These are phyloP conservation scores for Heliocybe sulcata DNA, from an alignment of 1,284 basidiomycete genomes.

Conservation along the genomic window DNA sequence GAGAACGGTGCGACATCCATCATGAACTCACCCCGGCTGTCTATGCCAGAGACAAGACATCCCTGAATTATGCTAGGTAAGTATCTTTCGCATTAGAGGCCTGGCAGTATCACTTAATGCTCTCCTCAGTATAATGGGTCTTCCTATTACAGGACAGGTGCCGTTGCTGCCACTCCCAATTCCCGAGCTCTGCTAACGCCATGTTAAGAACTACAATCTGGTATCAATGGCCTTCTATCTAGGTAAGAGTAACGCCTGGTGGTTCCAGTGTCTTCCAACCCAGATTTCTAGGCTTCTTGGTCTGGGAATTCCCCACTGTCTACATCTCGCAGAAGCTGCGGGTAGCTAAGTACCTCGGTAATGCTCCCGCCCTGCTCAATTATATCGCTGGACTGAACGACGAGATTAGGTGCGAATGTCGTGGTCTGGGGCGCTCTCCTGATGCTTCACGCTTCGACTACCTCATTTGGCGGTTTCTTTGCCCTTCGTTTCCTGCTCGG, in stretches of 20 bases:
- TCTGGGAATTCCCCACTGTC: constrained; percentile 63
- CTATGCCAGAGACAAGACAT: constrained; percentile 51
- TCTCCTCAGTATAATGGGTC: constrained; percentile 48
- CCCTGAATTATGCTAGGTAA: constrained; percentile 60
- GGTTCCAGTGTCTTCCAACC: neutral
- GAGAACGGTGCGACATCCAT: neutral
- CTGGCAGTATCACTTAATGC: constrained; percentile 4
- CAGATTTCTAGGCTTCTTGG: constrained; percentile 40
- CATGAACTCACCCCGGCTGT: constrained; percentile 1
- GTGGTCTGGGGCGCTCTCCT: constrained; percentile 54
- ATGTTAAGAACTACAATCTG: constrained; percentile 46
- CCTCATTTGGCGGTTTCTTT: constrained; percentile 56
- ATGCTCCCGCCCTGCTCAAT: neutral
- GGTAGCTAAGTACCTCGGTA: constrained; percentile 58
- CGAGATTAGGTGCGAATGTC: constrained; percentile 43
- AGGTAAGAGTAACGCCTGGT: constrained; percentile 23
- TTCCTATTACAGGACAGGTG: constrained; percentile 56
- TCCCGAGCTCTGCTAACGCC: constrained; percentile 6
- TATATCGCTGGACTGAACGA: neutral
- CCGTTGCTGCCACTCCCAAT: constrained; percentile 4
- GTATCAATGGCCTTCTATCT: constrained; percentile 63
- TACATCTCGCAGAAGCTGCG: constrained; percentile 57
- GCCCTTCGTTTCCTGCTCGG: constrained; percentile 55
- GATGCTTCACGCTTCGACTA: constrained; percentile 52
- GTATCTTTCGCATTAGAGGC: neutral